phyloP scores from a whole-genome alignment of 805 yeast genomes.

The Soucietia sequanensis region DNA sequence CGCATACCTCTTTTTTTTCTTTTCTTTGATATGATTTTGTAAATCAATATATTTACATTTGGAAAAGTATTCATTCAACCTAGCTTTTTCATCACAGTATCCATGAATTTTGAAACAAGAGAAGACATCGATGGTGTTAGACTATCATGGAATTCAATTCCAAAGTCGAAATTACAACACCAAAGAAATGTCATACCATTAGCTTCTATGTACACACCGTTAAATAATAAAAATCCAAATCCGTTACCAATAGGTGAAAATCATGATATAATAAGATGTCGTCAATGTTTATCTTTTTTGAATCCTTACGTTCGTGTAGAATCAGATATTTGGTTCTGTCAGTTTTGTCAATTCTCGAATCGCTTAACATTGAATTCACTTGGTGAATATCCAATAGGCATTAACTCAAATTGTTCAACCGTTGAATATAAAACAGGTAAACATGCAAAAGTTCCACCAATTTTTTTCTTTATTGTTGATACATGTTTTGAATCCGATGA shows the following conservation, averaged over 20 bases:
- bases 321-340: constrained; percentile 52
- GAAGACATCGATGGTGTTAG: constrained; percentile 77
- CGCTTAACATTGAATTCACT: constrained; percentile 29
- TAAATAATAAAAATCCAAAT: constrained; percentile 45
- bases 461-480: constrained; percentile 57
- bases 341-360: constrained; percentile 52
- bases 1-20: too few species aligned
- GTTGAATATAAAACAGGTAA: constrained; percentile 50
- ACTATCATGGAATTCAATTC: constrained; percentile 68
- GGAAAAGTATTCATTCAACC: background rate
- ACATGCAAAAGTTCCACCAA: constrained; percentile 40
- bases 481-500: constrained; percentile 54
- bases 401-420: constrained; percentile 42
- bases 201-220: constrained; percentile 59
- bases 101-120: constrained; percentile 48
- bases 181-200: constrained; percentile 53
- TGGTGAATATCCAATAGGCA: constrained; percentile 29
- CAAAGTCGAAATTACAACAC: constrained; percentile 53
- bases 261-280: constrained; percentile 45
- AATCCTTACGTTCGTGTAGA: constrained; percentile 49
- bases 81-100: background rate
- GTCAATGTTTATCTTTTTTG: constrained; percentile 52
- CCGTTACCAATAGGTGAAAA: constrained; percentile 25
- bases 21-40: too few species aligned
- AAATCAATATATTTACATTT: too few species aligned